phyloP scores from a whole-genome alignment of 2,329 filamentous ascomycete genomes.

The Trichoderma sp. region DNA sequence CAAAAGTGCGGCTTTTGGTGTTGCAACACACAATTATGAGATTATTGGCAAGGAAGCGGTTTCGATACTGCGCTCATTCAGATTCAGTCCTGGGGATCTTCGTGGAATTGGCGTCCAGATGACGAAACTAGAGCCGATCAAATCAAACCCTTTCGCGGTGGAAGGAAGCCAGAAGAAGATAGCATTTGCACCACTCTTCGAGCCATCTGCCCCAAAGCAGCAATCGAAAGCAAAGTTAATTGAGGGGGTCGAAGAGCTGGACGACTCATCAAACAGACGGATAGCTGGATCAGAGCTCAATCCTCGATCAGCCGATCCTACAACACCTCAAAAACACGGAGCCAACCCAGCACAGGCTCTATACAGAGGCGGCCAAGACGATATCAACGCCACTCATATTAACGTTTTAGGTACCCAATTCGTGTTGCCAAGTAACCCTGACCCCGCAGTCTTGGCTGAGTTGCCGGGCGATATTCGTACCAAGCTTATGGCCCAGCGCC shows the following conservation, averaged over 20 bases:
- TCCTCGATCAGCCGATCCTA: constrained; percentile 53
- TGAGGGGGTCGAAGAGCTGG: constrained; percentile 45
- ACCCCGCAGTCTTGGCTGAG: constrained; percentile 77
- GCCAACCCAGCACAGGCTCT: constrained; percentile 53
- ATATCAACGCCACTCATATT: constrained; percentile 62
- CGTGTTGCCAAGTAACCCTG: constrained; percentile 78
- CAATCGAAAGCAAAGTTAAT: constrained; percentile 45
- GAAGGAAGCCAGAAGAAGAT: constrained; percentile 79
- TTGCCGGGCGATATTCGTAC: constrained; percentile 79
- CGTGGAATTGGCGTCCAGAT: constrained; percentile 89
- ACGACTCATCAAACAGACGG: constrained; percentile 32
- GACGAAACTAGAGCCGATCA: constrained; percentile 84
- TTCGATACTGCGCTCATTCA: constrained; percentile 76
- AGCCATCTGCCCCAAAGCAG: constrained; percentile 40
- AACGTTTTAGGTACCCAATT: constrained; percentile 90
- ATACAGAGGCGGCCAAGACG: constrained; percentile 44
- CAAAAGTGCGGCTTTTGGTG: constrained; percentile 78
- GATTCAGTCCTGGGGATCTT: constrained; percentile 87
- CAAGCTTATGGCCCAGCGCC: constrained; percentile 62
- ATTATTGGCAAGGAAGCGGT: constrained; percentile 77
- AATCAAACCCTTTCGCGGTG: constrained; percentile 49
- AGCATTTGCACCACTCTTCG: constrained; percentile 60
- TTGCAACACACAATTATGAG: constrained; percentile 74
- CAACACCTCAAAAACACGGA: constrained; percentile 52
- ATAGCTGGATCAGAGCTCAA: constrained; percentile 39